Conservation (phyloP, 805 yeast genomes). For the Kockiozyma suomiensis region DNA sequence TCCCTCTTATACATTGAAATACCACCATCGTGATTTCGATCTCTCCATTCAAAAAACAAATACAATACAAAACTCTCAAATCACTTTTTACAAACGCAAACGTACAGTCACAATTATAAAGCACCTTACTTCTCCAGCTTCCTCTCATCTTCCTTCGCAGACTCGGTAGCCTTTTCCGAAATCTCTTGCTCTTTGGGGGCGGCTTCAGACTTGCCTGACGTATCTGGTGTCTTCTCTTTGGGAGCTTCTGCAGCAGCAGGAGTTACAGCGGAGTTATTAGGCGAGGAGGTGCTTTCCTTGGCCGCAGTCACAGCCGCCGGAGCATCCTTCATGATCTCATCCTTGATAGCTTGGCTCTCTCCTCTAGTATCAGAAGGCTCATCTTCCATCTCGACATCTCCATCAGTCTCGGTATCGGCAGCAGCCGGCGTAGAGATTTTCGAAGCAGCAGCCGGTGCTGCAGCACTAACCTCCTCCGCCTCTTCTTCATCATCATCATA, state of each 20-base stretch:
- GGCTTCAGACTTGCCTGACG: not conserved
- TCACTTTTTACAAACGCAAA: too few species aligned
- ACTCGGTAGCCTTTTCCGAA: not conserved
- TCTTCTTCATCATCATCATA: slow-evolving; percentile 33
- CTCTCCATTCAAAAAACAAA: too few species aligned
- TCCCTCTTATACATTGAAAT: too few species aligned
- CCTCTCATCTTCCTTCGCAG: too few species aligned
- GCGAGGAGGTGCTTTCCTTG: not conserved
- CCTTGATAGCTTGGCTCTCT: slow-evolving; percentile 1
- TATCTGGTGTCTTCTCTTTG: not conserved
- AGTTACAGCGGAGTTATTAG: not conserved
- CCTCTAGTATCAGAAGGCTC: not conserved
- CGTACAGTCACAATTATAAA: too few species aligned
- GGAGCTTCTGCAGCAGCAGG: not conserved
- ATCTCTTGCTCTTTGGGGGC: not conserved
- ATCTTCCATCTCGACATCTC: slow-evolving; percentile 12
- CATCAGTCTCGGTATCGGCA: not conserved
- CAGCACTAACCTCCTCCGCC: slow-evolving; percentile 1
- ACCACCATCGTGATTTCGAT: too few species aligned
- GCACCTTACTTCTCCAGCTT: too few species aligned
- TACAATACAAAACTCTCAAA: too few species aligned
- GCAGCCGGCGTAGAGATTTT: not conserved
- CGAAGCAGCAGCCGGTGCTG: not conserved
- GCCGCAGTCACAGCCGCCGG: not conserved
- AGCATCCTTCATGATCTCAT: slow-evolving; percentile 15